These are phyloP conservation scores for Iberis pinnata DNA, from an alignment of 345 rosid genomes.

Conservation along the genomic window DNA sequence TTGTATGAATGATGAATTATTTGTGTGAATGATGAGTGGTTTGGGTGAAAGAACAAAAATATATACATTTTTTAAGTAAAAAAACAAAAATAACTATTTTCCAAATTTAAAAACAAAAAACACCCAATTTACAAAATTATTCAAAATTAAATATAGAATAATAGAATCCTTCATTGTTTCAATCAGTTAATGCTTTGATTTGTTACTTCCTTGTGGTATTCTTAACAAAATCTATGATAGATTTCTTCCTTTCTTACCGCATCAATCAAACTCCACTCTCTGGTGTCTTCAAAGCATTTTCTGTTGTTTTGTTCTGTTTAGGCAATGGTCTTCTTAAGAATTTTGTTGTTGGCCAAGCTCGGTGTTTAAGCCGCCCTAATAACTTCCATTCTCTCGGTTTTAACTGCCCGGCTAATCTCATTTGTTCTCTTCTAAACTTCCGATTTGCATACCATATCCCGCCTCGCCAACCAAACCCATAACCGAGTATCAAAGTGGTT, in stretches of 20 bases:
- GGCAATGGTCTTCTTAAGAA: conserved; percentile 44
- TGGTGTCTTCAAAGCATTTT: conserved; percentile 26
- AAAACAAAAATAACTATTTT: too few species aligned
- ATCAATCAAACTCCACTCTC: conserved; percentile 13
- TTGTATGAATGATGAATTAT: too few species aligned
- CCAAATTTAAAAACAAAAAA: too few species aligned
- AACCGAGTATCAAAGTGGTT: conserved; percentile 72
- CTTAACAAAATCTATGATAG: not conserved
- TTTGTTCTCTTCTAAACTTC: conserved; percentile 69
- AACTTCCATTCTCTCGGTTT: conserved; percentile 69
- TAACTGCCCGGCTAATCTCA: conserved; percentile 66
- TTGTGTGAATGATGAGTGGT: too few species aligned
- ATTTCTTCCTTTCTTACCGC: too few species aligned
- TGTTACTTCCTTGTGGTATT: not conserved
- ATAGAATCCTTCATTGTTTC: too few species aligned
- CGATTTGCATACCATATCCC: conserved; percentile 87
- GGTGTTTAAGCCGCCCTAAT: conserved; percentile 49
- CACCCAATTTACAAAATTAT: too few species aligned
- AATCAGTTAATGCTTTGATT: too few species aligned
- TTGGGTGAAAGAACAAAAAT: too few species aligned
- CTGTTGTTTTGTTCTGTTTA: conserved; percentile 38
- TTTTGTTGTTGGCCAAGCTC: conserved; percentile 41
- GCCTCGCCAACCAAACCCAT: conserved; percentile 93
- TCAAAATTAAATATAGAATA: too few species aligned
- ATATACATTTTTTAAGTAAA: too few species aligned